These are phyloP conservation scores for Elymus sibiricus DNA, from an alignment of 176 grass and related monocot genomes.

Conservation along the genomic window DNA sequence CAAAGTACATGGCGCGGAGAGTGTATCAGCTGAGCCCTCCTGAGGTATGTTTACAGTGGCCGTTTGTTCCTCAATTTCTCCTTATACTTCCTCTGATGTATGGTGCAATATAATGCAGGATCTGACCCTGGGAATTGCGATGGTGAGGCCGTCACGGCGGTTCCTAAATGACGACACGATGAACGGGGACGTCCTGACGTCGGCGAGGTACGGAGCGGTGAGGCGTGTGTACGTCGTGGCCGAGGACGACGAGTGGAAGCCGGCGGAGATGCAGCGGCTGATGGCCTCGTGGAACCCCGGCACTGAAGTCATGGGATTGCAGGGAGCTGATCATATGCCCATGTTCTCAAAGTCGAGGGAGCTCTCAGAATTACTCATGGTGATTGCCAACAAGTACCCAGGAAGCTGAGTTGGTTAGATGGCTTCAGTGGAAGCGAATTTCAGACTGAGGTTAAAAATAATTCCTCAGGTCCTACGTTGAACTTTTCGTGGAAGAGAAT, in stretches of 20 bases:
- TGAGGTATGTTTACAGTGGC: not conserved
- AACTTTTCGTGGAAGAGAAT: no score
- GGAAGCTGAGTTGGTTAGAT: no score
- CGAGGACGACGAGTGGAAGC: not conserved
- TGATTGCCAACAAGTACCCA: conserved; percentile 23
- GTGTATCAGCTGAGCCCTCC: conserved; percentile 25
- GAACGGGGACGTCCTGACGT: not conserved
- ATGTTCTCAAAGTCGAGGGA: conserved; percentile 50
- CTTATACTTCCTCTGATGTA: no score
- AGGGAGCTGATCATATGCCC: conserved; percentile 46
- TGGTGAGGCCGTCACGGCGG: not conserved
- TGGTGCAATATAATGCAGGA: not conserved
- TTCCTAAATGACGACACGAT: conserved; percentile 19
- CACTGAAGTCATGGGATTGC: conserved; percentile 27
- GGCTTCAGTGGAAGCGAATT: not conserved
- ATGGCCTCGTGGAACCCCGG: conserved; percentile 44
- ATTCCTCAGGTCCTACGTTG: no score
- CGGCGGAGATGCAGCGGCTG: not conserved
- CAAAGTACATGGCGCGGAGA: not conserved
- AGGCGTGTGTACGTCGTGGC: conserved; percentile 37
- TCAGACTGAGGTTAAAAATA: no score
- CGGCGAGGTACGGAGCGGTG: conserved; percentile 29
- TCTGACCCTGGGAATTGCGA: conserved; percentile 21
- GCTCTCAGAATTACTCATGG: conserved; percentile 25
- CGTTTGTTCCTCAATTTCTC: no score